phyloP scores from a whole-genome alignment of 352 stramenopile species.

The Globisporangium parvum region DNA sequence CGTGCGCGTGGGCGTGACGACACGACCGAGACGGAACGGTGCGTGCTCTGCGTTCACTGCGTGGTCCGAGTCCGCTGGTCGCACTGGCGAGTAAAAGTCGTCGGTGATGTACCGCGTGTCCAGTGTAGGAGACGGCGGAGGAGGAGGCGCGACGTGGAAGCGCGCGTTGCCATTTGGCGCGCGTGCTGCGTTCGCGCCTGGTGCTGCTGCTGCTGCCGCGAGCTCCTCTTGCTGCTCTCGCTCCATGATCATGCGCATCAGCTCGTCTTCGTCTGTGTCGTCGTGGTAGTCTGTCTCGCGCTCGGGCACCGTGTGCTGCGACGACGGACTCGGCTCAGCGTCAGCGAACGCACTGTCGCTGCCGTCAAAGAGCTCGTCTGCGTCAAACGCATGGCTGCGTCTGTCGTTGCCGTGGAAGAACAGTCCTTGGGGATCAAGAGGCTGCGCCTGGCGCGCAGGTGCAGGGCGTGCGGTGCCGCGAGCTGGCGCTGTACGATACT shows the following conservation, averaged over 20 bases:
- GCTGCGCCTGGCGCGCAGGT: not conserved
- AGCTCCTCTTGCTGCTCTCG: slow-evolving; percentile 20
- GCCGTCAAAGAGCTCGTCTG: not conserved
- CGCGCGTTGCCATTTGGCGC: not conserved
- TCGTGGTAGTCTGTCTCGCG: not conserved
- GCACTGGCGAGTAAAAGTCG: slow-evolving; percentile 30
- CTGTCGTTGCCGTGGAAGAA: not conserved
- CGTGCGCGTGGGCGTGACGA: not conserved
- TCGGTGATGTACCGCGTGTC: not conserved
- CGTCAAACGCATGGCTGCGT: not conserved
- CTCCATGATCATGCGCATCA: slow-evolving; percentile 33
- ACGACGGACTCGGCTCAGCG: slow-evolving; percentile 9
- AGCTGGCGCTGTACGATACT: not conserved
- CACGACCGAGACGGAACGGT: slow-evolving; percentile 7
- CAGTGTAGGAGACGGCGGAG: not conserved
- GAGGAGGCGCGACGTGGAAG: not conserved
- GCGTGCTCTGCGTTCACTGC: not conserved
- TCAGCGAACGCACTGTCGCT: slow-evolving; percentile 6
- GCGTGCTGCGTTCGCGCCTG: not conserved
- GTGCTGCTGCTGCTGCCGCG: slow-evolving; percentile 2
- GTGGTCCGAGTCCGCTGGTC: slow-evolving; percentile 6
- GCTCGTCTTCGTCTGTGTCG: slow-evolving; percentile 31
- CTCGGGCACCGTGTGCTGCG: not conserved
- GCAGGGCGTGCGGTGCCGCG: not conserved
- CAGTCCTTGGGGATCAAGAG: not conserved